Percentiles rank a stretch among this genome's conserved stretches.
phyloP scores from a whole-genome alignment of 345 rosid genomes.

The Ceriops zippeliana region DNA sequence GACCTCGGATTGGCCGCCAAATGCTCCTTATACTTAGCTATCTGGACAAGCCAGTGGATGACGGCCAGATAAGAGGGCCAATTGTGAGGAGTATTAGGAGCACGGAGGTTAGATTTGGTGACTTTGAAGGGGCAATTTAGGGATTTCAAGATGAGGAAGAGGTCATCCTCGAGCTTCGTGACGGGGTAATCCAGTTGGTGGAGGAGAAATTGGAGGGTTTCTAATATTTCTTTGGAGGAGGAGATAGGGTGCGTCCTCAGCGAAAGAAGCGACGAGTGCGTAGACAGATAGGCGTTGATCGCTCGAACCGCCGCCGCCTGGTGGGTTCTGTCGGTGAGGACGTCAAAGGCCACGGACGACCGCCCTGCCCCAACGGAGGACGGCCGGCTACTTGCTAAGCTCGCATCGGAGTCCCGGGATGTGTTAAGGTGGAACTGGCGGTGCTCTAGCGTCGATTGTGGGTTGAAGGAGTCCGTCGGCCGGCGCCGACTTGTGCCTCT shows the following conservation, averaged over 20 bases:
- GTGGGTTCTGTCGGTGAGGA: slow-evolving; percentile 49
- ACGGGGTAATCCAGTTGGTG: slow-evolving; percentile 46
- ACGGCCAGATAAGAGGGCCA: slow-evolving; percentile 79
- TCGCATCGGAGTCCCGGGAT: slow-evolving; percentile 83
- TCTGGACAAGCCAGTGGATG: slow-evolving; percentile 74
- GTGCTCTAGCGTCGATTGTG: slow-evolving; percentile 28
- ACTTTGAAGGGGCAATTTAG: slow-evolving; percentile 66
- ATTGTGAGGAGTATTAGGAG: slow-evolving; percentile 84
- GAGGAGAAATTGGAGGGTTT: slow-evolving; percentile 51
- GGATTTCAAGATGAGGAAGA: slow-evolving; percentile 45
- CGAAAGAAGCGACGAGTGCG: slow-evolving; percentile 34
- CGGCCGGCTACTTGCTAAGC: slow-evolving; percentile 85
- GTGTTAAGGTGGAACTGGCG: slow-evolving; percentile 22
- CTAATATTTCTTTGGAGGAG: slow-evolving; percentile 60
- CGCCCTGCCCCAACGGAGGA: slow-evolving; percentile 66
- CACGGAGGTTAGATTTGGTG: slow-evolving; percentile 69
- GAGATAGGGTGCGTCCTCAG: slow-evolving; percentile 27
- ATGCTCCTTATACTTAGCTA: slow-evolving; percentile 42
- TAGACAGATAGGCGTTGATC: slow-evolving; percentile 60
- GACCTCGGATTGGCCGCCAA: slow-evolving; percentile 22
- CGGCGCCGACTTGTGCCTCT: slow-evolving; percentile 31
- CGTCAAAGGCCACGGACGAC: slow-evolving; percentile 35
- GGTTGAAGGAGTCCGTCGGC: slow-evolving; percentile 27
- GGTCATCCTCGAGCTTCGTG: slow-evolving; percentile 66
- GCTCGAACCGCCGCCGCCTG: slow-evolving; percentile 53